Evolutionary conservation across 139 green algal species (phyloP).

Genomic region (Coelastrella sp.): DNA sequence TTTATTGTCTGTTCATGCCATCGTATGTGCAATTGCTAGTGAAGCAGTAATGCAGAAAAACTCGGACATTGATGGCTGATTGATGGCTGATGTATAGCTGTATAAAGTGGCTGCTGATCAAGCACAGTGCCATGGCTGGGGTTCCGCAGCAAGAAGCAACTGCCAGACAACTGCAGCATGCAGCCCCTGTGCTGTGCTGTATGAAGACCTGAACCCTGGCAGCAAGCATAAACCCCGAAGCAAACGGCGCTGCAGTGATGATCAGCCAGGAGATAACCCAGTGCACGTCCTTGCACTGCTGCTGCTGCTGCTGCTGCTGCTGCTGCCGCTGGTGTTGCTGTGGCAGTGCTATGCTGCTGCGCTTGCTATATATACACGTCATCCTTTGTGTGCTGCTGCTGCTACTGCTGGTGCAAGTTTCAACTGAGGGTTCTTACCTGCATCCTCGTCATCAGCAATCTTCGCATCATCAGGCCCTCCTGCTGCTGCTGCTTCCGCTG

Average conservation of each 20-base stretch:
- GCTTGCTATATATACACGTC: background rate
- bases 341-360: conserved; percentile 7
- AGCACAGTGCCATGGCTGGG: no score
- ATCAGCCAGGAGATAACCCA: background rate
- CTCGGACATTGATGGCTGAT: no score
- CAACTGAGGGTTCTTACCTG: conserved; percentile 53
- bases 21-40: no score
- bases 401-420: conserved; percentile 3
- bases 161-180: no score
- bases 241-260: background rate
- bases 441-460: conserved; percentile 87
- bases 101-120: no score
- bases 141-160: no score
- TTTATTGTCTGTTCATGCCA: no score
- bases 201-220: no score
- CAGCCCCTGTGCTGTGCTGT: no score
- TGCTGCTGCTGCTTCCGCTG: conserved; percentile 53
- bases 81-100: no score
- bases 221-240: no score
- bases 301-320: background rate
- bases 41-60: no score
- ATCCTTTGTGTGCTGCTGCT: background rate
- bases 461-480: conserved; percentile 78
- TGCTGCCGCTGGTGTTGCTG: conserved; percentile 16
- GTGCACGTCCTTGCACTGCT: background rate